Evolutionary conservation across 2,329 filamentous ascomycete species (phyloP).

Genomic region (Fusarium sp.): DNA sequence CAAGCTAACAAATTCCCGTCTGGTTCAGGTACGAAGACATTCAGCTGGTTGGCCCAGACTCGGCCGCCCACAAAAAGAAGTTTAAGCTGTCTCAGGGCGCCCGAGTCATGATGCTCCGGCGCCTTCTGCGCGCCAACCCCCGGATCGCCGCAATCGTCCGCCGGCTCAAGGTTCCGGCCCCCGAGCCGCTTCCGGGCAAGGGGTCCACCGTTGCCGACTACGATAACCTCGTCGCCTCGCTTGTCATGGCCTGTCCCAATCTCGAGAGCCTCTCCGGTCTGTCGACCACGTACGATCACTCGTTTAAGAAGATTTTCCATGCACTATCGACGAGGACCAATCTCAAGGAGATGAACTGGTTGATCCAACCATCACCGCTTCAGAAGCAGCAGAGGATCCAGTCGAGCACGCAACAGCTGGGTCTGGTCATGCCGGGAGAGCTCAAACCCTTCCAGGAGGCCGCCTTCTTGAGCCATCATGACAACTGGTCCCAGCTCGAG

Average conservation of each 20-base stretch:
- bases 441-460: conserved; percentile 49
- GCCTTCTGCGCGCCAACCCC: conserved; percentile 65
- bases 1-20: conserved; percentile 16
- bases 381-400: conserved; percentile 46
- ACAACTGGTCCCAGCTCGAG: conserved; percentile 65
- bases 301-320: conserved; percentile 66
- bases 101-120: conserved; percentile 66
- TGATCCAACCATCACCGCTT: conserved; percentile 54
- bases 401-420: conserved; percentile 45
- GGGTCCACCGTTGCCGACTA: conserved; percentile 58
- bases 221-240: conserved; percentile 66
- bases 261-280: conserved; percentile 68
- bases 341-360: conserved; percentile 69
- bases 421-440: conserved; percentile 43
- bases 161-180: conserved; percentile 63
- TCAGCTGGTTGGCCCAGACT: conserved; percentile 68
- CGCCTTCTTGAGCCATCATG: conserved; percentile 62
- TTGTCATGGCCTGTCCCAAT: conserved; percentile 74
- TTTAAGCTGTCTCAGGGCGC: conserved; percentile 64
- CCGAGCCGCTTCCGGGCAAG: conserved; percentile 52
- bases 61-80: conserved; percentile 64
- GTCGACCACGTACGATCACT: conserved; percentile 64
- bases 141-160: conserved; percentile 66
- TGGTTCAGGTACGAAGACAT: conserved; percentile 65
- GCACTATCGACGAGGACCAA: conserved; percentile 67